These are phyloP conservation scores for Chaetothyriales sp. DNA, from an alignment of 2,329 filamentous ascomycete species.

Conservation along the genomic window DNA sequence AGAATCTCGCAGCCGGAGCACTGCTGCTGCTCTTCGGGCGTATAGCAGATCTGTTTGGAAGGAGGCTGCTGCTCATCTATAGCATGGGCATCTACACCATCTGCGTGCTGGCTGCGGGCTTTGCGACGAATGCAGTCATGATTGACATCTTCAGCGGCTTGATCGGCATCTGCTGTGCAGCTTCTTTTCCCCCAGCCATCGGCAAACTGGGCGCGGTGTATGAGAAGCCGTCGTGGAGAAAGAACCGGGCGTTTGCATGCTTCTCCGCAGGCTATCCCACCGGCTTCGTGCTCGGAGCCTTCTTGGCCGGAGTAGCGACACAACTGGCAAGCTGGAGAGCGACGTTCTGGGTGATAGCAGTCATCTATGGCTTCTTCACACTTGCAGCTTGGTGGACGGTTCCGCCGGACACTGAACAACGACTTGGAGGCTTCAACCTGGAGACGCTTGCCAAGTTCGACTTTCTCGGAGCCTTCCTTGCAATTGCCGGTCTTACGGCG, in stretches of 20 bases:
- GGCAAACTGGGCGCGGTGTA: constrained; percentile 53
- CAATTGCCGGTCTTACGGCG: constrained; percentile 51
- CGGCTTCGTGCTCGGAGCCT: constrained; percentile 44
- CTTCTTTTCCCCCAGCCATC: constrained; percentile 50
- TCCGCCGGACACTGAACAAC: constrained; percentile 40
- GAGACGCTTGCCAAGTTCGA: constrained; percentile 46
- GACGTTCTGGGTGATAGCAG: constrained; percentile 47
- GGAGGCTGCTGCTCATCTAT: constrained; percentile 45
- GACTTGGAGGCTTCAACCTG: constrained; percentile 29
- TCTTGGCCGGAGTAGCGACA: constrained; percentile 49
- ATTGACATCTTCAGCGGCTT: constrained; percentile 52
- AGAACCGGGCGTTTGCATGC: constrained; percentile 52
- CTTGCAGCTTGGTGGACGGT: constrained; percentile 48
- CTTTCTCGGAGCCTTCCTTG: constrained; percentile 45
- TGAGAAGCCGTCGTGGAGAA: constrained; percentile 44
- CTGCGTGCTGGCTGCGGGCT: constrained; percentile 45
- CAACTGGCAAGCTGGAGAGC: constrained; percentile 51
- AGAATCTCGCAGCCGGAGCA: constrained; percentile 48
- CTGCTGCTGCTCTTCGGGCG: constrained; percentile 55
- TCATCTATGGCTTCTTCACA: constrained; percentile 50
- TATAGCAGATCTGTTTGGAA: constrained; percentile 53
- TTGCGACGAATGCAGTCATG: constrained; percentile 44
- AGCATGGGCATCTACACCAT: constrained; percentile 48
- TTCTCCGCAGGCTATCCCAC: constrained; percentile 47
- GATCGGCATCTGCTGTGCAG: constrained; percentile 50